Evolutionary conservation across 2,329 filamentous ascomycete species (phyloP).

Genomic region (Alternaria gansuensis): DNA sequence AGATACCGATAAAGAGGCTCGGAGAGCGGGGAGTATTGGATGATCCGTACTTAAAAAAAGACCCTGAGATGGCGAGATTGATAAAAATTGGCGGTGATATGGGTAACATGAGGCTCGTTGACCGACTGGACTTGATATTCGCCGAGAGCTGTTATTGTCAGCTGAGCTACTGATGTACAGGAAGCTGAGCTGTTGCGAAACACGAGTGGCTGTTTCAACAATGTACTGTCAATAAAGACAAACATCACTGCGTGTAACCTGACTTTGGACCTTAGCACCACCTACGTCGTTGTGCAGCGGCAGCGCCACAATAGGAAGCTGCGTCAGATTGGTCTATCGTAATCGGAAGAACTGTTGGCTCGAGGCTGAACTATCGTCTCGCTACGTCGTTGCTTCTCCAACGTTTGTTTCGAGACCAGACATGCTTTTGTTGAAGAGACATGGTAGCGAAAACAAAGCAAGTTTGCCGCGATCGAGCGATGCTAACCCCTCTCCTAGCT

Average conservation of each 20-base stretch:
- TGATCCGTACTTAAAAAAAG: not conserved
- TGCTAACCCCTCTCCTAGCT: constrained; percentile 11
- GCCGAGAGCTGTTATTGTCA: constrained; percentile 5
- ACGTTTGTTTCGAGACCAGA: not conserved
- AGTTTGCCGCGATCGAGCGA: constrained; percentile 8
- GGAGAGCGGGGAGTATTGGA: constrained; percentile 2
- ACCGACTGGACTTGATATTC: not conserved
- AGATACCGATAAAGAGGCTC: constrained; percentile 9
- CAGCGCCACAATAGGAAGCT: constrained; percentile 25
- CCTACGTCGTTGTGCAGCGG: constrained; percentile 18
- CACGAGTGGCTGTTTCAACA: constrained; percentile 16
- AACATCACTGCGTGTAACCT: constrained; percentile 11
- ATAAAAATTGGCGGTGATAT: not conserved
- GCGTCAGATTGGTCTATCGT: constrained; percentile 22
- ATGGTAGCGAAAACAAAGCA: constrained; percentile 14
- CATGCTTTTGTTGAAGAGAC: constrained; percentile 11
- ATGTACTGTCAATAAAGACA: constrained; percentile 12
- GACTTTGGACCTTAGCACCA: constrained; percentile 2
- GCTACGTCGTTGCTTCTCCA: constrained; percentile 25
- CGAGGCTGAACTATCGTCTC: constrained; percentile 24
- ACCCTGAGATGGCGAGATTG: constrained; percentile 2
- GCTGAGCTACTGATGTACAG: not conserved
- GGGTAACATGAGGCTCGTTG: not conserved
- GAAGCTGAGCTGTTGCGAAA: constrained; percentile 12
- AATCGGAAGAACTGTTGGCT: constrained; percentile 27